Conservation (phyloP, 495 filamentous ascomycete genomes). For the Barbatosphaeria neglecta region DNA sequence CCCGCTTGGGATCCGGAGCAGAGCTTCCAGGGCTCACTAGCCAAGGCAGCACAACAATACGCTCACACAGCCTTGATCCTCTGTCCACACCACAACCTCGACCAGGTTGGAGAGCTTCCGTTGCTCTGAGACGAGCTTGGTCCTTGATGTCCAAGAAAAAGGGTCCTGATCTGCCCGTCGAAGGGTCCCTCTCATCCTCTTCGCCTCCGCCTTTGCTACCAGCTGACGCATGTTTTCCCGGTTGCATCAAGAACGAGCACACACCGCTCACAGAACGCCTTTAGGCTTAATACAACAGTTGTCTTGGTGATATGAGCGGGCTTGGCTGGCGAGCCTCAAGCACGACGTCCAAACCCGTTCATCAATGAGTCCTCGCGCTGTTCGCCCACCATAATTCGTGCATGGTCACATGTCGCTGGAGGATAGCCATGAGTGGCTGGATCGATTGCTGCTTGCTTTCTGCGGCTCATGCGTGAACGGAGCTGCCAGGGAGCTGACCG, state of each 20-base stretch:
- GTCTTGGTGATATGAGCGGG: not conserved
- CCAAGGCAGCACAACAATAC: not conserved
- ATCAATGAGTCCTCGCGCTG: too few species aligned
- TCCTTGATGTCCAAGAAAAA: not conserved
- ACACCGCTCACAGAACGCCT: not conserved
- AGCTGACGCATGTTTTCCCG: not conserved
- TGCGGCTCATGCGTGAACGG: not conserved
- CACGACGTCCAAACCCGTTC: too few species aligned
- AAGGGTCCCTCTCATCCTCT: not conserved
- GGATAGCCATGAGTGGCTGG: slow-evolving; percentile 3
- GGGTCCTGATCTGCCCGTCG: not conserved
- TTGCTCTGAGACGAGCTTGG: not conserved
- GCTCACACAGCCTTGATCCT: not conserved
- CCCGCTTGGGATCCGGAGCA: not conserved
- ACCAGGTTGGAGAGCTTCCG: not conserved
- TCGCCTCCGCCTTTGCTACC: not conserved
- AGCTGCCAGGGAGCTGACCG: not conserved
- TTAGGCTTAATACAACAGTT: slow-evolving; percentile 1
- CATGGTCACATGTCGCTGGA: slow-evolving; percentile 13
- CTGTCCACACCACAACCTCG: not conserved
- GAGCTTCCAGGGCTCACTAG: too few species aligned
- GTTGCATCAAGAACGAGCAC: not conserved
- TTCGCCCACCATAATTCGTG: too few species aligned
- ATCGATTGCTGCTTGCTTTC: not conserved
- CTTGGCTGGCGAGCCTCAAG: not conserved